Evolutionary conservation across 495 filamentous ascomycete genomes (phyloP), one percentile per base, ranked within the genome.

Genomic region (Pyronema omphalodes): DNA sequence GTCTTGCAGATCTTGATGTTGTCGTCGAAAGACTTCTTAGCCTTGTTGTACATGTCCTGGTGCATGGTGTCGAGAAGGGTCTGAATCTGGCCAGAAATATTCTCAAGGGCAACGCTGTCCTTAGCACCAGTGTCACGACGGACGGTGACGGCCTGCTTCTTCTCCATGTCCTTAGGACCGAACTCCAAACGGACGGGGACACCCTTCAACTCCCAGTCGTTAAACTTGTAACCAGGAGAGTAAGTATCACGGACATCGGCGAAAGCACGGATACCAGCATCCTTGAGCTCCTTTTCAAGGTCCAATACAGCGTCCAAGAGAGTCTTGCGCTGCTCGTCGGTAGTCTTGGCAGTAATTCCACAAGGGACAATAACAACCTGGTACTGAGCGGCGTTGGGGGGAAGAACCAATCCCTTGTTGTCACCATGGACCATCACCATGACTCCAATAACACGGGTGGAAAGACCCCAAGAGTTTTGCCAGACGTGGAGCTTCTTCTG

Each of bases 401-500:
- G 89, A 44, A 94, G 80, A 55, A 98, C 85, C 7, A 96, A 76
- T 48, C 91, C 91, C 66, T 83, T 85, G 73, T 98, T 81, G 67
- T 96, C 91, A 65, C 86, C 78, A 72, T 98, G 91, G 54, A 88
- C 84, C 81, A 98, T 93, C 59, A 93, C 83, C 88, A 95, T 95
- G 64, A 96, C 86, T 69, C 89, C 89, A 60, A 98, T 88, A 29
- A 86, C 80, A 66, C 91, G 83, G 46, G 89, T 98, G 5, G 87
- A 94, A 39, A 96, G 78, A 70, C 91, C 91, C 91, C 91, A 98
- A 5, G 86, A 93, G 72, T 98, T 98, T 67, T 98, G 91, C 86
- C 88, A 96, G 23, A 96, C 88, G 60, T 86, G 66, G 53, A 94
- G 68, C 55, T 82, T 77, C 51, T 74, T 69, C 51, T 76, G 74